Evolutionary conservation across 257 asterid genomes (phyloP).

Genomic region (Solanum rostratum): DNA sequence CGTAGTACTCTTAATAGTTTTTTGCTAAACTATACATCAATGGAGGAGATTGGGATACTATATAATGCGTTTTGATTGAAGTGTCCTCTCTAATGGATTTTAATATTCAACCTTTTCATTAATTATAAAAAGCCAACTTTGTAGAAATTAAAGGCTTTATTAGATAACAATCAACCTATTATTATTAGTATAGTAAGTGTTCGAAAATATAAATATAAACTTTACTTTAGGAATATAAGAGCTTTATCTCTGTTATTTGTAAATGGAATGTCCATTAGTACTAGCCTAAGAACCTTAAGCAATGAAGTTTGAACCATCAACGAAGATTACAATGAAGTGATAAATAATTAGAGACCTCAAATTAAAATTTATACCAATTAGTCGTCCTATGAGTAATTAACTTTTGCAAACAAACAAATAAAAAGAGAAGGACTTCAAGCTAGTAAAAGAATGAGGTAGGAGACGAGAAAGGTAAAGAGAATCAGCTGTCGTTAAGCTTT

Average conservation of each 20-base stretch:
- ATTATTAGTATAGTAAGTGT: background rate
- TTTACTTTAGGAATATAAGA: background rate
- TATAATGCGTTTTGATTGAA: background rate
- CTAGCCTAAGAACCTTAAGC: background rate
- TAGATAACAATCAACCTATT: background rate
- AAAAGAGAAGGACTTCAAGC: too few relatives aligned
- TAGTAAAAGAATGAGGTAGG: too few relatives aligned
- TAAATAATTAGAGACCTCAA: background rate
- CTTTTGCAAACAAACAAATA: too few relatives aligned
- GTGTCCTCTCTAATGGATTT: background rate
- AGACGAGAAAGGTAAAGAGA: too few relatives aligned
- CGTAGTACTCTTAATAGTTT: background rate
- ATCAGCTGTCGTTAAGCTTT: too few relatives aligned
- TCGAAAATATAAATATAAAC: background rate
- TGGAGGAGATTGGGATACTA: background rate
- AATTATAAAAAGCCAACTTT: background rate
- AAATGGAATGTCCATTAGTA: background rate
- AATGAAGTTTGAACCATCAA: background rate
- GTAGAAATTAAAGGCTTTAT: background rate
- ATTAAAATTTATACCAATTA: background rate
- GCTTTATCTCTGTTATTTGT: background rate
- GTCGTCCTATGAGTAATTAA: too few relatives aligned
- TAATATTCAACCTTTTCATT: background rate
- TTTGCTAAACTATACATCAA: background rate
- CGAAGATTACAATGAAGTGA: background rate